Percentiles rank a stretch among this genome's conserved stretches.
These are phyloP conservation scores for Globisporangium yorkense DNA, from an alignment of 352 stramenopile species.

Conservation along the genomic window DNA sequence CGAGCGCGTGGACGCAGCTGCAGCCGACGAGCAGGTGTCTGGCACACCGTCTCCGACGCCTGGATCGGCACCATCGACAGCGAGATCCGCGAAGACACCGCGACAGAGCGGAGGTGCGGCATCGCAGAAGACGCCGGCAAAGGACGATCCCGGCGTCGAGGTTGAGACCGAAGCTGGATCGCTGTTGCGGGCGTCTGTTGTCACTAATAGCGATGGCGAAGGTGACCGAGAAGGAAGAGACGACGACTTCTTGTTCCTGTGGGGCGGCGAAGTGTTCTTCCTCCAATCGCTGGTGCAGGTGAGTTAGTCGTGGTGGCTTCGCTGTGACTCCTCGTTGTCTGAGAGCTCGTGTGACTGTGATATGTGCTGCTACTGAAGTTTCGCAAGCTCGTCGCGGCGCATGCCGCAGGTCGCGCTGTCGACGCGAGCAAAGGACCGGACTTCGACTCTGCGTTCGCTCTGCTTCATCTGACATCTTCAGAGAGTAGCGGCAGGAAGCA, in stretches of 20 bases:
- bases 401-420: slow-evolving; percentile 9
- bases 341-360: background rate
- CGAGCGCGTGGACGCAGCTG: slow-evolving; percentile 7
- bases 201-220: background rate
- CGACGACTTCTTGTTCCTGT: slow-evolving; percentile 49
- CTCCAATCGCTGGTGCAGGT: slow-evolving; percentile 46
- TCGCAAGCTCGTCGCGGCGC: slow-evolving; percentile 23
- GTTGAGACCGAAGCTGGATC: background rate
- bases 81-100: slow-evolving; percentile 25
- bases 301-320: background rate
- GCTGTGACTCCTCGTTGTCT: background rate
- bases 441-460: slow-evolving; percentile 34
- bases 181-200: background rate
- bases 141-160: background rate
- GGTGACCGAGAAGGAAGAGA: slow-evolving; percentile 35
- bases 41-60: too few relatives aligned
- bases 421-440: slow-evolving; percentile 23
- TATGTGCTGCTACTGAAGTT: slow-evolving; percentile 14
- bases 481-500: background rate
- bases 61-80: slow-evolving; percentile 19
- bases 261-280: slow-evolving; percentile 62
- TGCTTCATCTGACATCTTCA: slow-evolving; percentile 15
- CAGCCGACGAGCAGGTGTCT: background rate
- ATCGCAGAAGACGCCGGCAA: slow-evolving; percentile 5
- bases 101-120: slow-evolving; percentile 6